A percentile compares a stretch with the other conserved stretches of the same genome.
phyloP scores from a whole-genome alignment of 2,329 filamentous ascomycete species.

The Xylaria digitata region DNA sequence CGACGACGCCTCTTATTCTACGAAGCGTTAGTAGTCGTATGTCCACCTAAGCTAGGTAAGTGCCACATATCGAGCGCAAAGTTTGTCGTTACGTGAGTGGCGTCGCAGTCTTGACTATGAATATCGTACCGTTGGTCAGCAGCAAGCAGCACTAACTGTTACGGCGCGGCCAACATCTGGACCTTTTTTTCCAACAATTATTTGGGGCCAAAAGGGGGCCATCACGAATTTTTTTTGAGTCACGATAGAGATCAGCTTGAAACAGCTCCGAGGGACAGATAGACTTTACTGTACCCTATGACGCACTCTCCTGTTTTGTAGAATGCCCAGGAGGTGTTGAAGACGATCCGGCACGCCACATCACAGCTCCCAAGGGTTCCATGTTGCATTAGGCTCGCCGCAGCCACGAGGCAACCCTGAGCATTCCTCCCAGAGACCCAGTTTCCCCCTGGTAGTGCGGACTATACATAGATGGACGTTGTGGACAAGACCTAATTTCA shows the following conservation, averaged over 20 bases:
- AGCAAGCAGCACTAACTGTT: background rate
- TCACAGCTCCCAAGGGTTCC: constrained; percentile 16
- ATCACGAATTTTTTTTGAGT: constrained; percentile 11
- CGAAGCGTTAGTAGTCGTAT: background rate
- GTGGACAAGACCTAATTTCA: constrained; percentile 11
- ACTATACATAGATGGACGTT: constrained; percentile 22
- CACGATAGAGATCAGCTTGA: constrained; percentile 27
- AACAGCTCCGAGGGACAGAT: constrained; percentile 26
- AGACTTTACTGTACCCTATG: constrained; percentile 14
- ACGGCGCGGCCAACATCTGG: constrained; percentile 14
- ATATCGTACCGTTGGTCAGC: constrained; percentile 22
- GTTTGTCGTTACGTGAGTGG: background rate
- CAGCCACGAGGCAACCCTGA: constrained; percentile 6
- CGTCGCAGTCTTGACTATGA: background rate
- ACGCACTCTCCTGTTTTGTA: constrained; percentile 20
- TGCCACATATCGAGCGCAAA: background rate
- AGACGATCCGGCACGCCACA: constrained; percentile 15
- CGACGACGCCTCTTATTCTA: constrained; percentile 16
- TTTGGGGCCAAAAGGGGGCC: constrained; percentile 9
- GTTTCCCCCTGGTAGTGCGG: constrained; percentile 4
- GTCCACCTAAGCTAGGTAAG: constrained; percentile 1
- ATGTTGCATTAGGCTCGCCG: constrained; percentile 16
- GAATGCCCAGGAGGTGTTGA: constrained; percentile 14
- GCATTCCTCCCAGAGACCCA: constrained; percentile 12
- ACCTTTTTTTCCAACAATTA: constrained; percentile 4